Evolutionary conservation across 176 grass and related monocot genomes (phyloP), one percentile per base, ranked within the genome.

Genomic region (Carex scoparia): DNA sequence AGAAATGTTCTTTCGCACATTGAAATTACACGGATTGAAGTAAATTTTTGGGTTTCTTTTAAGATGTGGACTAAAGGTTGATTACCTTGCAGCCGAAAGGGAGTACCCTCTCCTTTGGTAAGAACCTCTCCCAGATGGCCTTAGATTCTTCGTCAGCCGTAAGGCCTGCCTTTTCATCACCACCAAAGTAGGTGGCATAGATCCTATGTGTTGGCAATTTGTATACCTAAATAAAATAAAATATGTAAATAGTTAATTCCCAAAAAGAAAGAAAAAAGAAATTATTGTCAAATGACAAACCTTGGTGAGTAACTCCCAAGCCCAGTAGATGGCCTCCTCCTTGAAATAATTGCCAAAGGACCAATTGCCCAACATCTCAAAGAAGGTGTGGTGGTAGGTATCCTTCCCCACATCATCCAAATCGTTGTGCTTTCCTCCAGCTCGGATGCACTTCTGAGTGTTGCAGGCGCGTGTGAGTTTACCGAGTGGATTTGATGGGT

Each of bases 351-450:
- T 87, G 5, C 96, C 93, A 5, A 99, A 99, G 14, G 93, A 99
- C 96, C 93, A 99, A 69, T 94, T 99, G 13, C 96, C 93, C 0
- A 99, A 91, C 96, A 99, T 99, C 84, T 99, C 96, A 60, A 99
- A 99, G 87, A 95, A 99, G 67, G 96, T 99, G 67, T 95, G 96
- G 77, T 99, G 96, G 81, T 99, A 99, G 5, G 93, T 99, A 82
- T 99, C 96, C 84, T 99, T 99, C 3, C 96, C 96, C 5, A 99
- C 96, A 65, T 99, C 96, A 84, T 99, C 93, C n/a, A 99, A 90
- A 57, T 99, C 96, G 88, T 99, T 99, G 81, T 99, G 93, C 93
- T 99, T 95, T 27, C 93, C 93, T 9, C 93, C 96, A 46, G 96
- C 96, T 57, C 93, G 91, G 75, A 99, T 99, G 88, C 93, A 99